Evolutionary conservation across 2,329 filamentous ascomycete genomes (phyloP).

Genomic region (Aspergillus luchuensis): DNA sequence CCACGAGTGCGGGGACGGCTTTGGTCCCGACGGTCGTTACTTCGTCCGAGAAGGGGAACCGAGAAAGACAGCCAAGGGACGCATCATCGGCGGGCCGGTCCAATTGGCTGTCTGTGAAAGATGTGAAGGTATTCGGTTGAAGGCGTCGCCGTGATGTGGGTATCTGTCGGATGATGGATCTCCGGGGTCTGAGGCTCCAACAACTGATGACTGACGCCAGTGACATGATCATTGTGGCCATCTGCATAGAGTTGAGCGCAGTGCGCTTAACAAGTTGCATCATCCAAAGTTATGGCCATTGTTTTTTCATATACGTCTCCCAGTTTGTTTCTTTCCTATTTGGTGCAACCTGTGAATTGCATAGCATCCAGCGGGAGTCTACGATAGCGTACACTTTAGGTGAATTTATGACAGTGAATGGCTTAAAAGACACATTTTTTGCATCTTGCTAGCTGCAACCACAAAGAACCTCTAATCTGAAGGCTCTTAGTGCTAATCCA

Average conservation of each 20-base stretch:
- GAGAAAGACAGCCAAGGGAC: conserved; percentile 47
- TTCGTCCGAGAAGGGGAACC: conserved; percentile 61
- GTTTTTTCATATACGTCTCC: too few relatives aligned
- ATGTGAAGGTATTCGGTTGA: conserved; percentile 64
- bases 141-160: conserved; percentile 49
- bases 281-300: neutral
- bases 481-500: too few relatives aligned
- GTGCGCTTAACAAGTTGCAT: neutral
- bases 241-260: neutral
- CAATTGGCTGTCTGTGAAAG: conserved; percentile 63
- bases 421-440: neutral
- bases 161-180: neutral
- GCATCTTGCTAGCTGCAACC: too few relatives aligned
- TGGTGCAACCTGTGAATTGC: neutral
- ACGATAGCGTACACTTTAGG: neutral
- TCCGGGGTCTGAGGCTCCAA: neutral
- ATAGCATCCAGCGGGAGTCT: conserved; percentile 8
- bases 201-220: neutral
- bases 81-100: conserved; percentile 50
- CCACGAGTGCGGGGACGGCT: conserved; percentile 62
- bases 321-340: neutral
- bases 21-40: conserved; percentile 62
- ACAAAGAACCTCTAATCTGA: too few relatives aligned
- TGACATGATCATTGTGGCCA: neutral
- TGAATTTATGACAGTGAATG: neutral